Percentiles rank a stretch among this genome's conserved stretches.
phyloP scores from a whole-genome alignment of 2,329 filamentous ascomycete genomes.

The Aspergillus hiratsukae region DNA sequence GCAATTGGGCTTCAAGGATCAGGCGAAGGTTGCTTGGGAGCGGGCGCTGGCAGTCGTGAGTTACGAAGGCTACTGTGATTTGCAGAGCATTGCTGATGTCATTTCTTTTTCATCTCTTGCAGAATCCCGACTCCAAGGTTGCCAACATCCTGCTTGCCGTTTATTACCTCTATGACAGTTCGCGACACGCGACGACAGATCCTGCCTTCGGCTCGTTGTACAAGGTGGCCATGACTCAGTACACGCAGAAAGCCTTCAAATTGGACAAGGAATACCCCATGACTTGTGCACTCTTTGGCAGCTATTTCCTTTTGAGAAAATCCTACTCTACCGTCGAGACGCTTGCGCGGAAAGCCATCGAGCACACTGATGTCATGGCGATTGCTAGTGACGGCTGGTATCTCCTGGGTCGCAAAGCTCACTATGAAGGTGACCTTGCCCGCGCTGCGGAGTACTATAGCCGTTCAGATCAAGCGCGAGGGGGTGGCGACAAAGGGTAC shows the following conservation, averaged over 20 bases:
- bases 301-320: slow-evolving; percentile 83
- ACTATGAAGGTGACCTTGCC: slow-evolving; percentile 70
- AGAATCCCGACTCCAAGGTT: slow-evolving; percentile 75
- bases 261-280: slow-evolving; percentile 85
- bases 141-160: slow-evolving; percentile 86
- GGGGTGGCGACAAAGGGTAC: slow-evolving; percentile 84
- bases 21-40: slow-evolving; percentile 88
- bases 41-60: slow-evolving; percentile 71
- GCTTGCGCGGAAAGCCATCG: slow-evolving; percentile 86
- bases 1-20: slow-evolving; percentile 91
- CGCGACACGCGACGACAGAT: slow-evolving; percentile 75
- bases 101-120: not conserved
- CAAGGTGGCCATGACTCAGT: slow-evolving; percentile 90
- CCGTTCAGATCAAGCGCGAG: slow-evolving; percentile 84
- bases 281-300: slow-evolving; percentile 83
- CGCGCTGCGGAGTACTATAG: slow-evolving; percentile 83
- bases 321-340: slow-evolving; percentile 76
- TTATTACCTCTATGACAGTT: slow-evolving; percentile 83
- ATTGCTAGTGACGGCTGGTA: slow-evolving; percentile 99
- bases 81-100: slow-evolving; percentile 1
- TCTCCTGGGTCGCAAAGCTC: slow-evolving; percentile 83
- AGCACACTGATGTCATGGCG: slow-evolving; percentile 91
- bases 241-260: slow-evolving; percentile 91
- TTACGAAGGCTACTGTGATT: not conserved
- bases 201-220: slow-evolving; percentile 80